Evolutionary conservation across 441 rosid genomes (phyloP).

Genomic region (Pelargonium cotyledonis): DNA sequence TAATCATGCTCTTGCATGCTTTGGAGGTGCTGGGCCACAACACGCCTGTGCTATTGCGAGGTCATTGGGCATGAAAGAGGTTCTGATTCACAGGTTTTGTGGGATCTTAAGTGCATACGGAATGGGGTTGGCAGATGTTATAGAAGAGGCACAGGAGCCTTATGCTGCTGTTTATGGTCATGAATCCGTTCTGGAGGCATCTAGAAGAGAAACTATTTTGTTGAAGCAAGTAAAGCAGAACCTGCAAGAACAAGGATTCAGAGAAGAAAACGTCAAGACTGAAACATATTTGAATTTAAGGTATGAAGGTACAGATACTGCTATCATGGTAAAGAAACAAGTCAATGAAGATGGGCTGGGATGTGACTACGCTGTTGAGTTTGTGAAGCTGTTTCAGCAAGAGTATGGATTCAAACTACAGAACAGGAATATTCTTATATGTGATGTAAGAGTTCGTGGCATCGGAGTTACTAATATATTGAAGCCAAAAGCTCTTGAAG

Average conservation of each 20-base stretch:
- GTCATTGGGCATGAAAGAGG: constrained; percentile 88
- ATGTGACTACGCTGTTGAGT: constrained; percentile 63
- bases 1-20: constrained; percentile 90
- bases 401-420: constrained; percentile 90
- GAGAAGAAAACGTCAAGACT: constrained; percentile 48
- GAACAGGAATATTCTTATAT: constrained; percentile 58
- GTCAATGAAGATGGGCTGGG: constrained; percentile 36
- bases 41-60: constrained; percentile 95
- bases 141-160: constrained; percentile 93
- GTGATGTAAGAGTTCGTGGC: constrained; percentile 91
- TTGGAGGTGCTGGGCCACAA: constrained; percentile 98
- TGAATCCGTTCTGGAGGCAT: constrained; percentile 57
- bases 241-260: constrained; percentile 70
- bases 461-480: constrained; percentile 77
- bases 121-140: constrained; percentile 97
- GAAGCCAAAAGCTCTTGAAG: constrained; percentile 54
- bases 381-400: constrained; percentile 68
- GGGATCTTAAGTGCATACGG: constrained; percentile 96
- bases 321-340: constrained; percentile 77
- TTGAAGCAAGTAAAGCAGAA: constrained; percentile 51
- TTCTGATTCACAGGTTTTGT: constrained; percentile 76
- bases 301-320: constrained; percentile 89
- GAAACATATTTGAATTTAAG: constrained; percentile 79
- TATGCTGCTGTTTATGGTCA: constrained; percentile 73
- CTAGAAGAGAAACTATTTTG: constrained; percentile 49